Base-by-base conservation (phyloP, 768 basidiomycete species). In the Termitomyces sp. region DNA sequence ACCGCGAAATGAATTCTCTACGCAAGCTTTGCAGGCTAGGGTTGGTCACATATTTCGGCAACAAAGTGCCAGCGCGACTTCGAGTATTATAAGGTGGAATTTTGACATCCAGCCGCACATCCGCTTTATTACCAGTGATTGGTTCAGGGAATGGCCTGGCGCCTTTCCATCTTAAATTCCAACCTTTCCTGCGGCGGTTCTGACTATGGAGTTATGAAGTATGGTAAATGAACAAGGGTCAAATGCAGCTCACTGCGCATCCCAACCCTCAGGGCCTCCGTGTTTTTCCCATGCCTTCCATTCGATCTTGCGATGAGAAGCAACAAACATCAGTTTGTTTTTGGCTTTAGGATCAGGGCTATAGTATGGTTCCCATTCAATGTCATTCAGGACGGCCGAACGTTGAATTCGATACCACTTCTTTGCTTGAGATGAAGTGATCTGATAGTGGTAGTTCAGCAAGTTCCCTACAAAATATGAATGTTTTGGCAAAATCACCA, bases 251-350 rank as follows among this genome's bases (percentile, higher is more conserved):
- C 23, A 57, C 56, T 53, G n/a, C 3, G 53, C 49, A 8, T 46
- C 49, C 37, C 46, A 55, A 3, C 44, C 42, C 21, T 54, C 47
- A 19, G 58, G 60, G 10, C 53, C 58, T 19, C 60, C 60, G 25
- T 59, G 45, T 47, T 32, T 50, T 27, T 31, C 32, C 60, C 60
- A 62, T 25, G 60, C 60, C 23, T 19, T 37, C 32, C 42, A 40
- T 21, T 62, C 60, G 8, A 61, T 37, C n/a, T 54, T 53, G 40
- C 47, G 25, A 41, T 54, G 53, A 19, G 27, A n/a, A 35, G 58
- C 58, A 17, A 52, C 4, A 21, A 17, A 32, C 31, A 31, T 17
- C 21, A 10, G n/a, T 6, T 19, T 32, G 31, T n/a, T 8, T 8
- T 12, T 23, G 3, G 23, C 16, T 9, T 25, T 34, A 21, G 19